Evolutionary conservation across 2,329 filamentous ascomycete species (phyloP), one percentile per base, ranked within the genome.

Genomic region (Colletotrichum sidae): DNA sequence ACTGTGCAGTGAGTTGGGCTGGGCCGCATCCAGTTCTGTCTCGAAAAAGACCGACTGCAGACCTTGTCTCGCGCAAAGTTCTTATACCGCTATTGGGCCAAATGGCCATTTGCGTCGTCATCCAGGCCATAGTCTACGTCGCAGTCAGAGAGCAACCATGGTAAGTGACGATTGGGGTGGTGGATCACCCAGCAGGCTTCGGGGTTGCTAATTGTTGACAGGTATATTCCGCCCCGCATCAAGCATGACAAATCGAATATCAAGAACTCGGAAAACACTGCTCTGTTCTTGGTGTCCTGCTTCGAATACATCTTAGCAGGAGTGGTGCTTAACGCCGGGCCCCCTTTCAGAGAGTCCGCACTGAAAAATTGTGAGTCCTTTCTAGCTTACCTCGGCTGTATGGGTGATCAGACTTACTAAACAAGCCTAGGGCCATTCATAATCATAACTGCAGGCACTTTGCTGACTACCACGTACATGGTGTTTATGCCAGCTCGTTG

Each of bases 231-330:
- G 13, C 96, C 96, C 0, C 84, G 89, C 60, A 76, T 97, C 34
- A 87, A 94, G 73, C 87, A 86, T 34, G 86, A 97, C 37, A 91
- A 96, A 73, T 91, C 92, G 33, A 97, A 96, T 74, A 91, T 94
- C 57, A 86, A 91, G 72, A 98, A 98, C 77, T 97, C 93, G 9
- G 92, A 98, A 72, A 98, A 99, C 73, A 97, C 95, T 0, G 89
- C 92, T 0, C 81, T 99, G 1, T 99, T 99, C 81, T 80, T 98
- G 37, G 83, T 94, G 6, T 96, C 92, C 2, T 97, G 94, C 76
- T 98, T 94, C 73, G 94, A 98, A 76, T 99, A 99, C 77, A 96
- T 97, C 42, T 84, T 97, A 25, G 92, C 93, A 0, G 96, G 93
- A 4, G 85, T 98, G 44, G 91, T 98, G 1, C 84, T 99, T 37